Evolutionary conservation across 805 yeast species (phyloP), one percentile per base, ranked within the genome.

Genomic region (Kuraishia capsulata): DNA sequence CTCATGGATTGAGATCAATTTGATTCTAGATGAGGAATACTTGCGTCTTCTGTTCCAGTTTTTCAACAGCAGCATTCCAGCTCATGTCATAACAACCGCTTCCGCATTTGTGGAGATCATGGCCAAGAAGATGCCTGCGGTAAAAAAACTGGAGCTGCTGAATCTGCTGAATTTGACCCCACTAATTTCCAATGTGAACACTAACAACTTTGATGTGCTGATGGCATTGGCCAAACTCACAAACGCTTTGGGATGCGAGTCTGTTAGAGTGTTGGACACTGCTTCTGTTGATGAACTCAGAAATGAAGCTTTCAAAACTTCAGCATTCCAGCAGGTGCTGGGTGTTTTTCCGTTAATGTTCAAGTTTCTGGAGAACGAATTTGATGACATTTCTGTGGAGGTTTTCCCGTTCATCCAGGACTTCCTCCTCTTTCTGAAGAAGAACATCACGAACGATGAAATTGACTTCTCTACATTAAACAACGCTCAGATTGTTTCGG

Each of bases 1-100:
- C 19, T 79, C 89, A 19, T 92, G 99, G 98, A 86, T 89, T 56
- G 94, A 86, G 54, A 78, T 89, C 43, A 67, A 79, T 39, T 65
- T 86, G 48, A 76, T 90, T 39, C 69, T 88, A 23, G 76, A 75
- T 36, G 68, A 72, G 25, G 73, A 73, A 18, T 78, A 73, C 47
- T 62, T 85, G 49, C 59, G 66, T 20, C 53, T 73, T 28, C 69
- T 87, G 35, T 80, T 76, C 50, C 72, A 69, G 42, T 79, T 71
- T 50, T 65, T 87, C 44, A 51, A 50, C 10, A 39, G 42, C 11
- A 39, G 44, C 5, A 33, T 38, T 31, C 42, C 43, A 14, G 6
- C 31, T 6, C 31, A 28, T 28, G 31, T 28, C 17, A 28, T 13
- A 5, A 44, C 51, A 8, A 39, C 42, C 29, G 70, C 80, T 18